phyloP scores from a whole-genome alignment of 2,329 filamentous ascomycete genomes.

The Beauveria asiatica region DNA sequence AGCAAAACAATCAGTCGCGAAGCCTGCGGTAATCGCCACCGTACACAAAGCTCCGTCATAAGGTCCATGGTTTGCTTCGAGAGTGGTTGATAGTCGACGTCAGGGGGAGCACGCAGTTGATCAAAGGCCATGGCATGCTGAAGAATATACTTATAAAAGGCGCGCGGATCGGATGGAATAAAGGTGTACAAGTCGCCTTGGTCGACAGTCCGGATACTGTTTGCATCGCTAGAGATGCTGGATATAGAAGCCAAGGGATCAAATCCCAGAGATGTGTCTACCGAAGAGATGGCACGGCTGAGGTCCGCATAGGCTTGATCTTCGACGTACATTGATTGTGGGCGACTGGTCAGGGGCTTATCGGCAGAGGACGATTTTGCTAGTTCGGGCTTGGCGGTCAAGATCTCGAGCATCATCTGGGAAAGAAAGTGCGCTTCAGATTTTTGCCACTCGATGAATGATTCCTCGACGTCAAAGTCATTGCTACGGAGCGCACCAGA shows the following conservation, averaged over 20 bases:
- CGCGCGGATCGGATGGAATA: constrained; percentile 75
- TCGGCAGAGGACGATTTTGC: constrained; percentile 62
- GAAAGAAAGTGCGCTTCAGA: constrained; percentile 80
- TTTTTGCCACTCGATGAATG: constrained; percentile 85
- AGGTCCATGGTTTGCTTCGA: constrained; percentile 76
- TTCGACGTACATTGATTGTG: constrained; percentile 35
- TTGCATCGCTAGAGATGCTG: constrained; percentile 53
- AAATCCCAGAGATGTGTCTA: constrained; percentile 35
- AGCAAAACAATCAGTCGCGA: constrained; percentile 73
- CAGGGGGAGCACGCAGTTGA: constrained; percentile 45
- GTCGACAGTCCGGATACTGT: constrained; percentile 41
- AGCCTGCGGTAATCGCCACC: constrained; percentile 83
- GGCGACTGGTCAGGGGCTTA: constrained; percentile 46
- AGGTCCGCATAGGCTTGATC: constrained; percentile 47
- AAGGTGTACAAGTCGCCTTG: constrained; percentile 73
- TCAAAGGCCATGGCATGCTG: constrained; percentile 65
- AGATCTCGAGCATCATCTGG: constrained; percentile 85
- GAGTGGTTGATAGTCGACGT: constrained; percentile 43
- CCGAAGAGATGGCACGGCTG: constrained; percentile 40
- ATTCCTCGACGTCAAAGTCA: constrained; percentile 85
- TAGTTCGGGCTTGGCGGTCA: constrained; percentile 77
- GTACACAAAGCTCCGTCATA: constrained; percentile 72
- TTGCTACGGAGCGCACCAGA: constrained; percentile 68
- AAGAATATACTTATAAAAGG: constrained; percentile 75
- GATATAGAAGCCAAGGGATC: constrained; percentile 64